phyloP scores from a whole-genome alignment of 306 rosid genomes.

The Citrullus mucosospermus region DNA sequence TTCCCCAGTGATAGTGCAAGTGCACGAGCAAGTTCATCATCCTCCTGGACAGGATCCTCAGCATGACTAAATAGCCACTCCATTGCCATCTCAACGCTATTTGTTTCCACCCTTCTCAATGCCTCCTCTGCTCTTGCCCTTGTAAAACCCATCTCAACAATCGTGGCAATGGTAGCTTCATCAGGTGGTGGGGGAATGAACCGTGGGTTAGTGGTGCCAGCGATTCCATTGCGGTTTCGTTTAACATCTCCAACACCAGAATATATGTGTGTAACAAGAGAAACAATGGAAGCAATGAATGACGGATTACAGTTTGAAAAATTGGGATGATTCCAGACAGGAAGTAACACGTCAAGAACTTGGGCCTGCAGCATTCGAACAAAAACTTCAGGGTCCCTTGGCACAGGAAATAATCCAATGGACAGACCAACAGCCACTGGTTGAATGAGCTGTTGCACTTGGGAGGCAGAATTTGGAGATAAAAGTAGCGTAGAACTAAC shows the following conservation, averaged over 20 bases:
- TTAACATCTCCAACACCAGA: constrained; percentile 96
- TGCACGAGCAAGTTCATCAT: constrained; percentile 94
- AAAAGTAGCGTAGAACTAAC: constrained; percentile 82
- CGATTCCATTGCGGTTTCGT: constrained; percentile 56
- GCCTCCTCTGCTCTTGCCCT: constrained; percentile 99
- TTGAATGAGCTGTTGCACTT: constrained; percentile 83
- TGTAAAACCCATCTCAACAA: constrained; percentile 96
- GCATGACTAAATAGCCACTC: constrained; percentile 94
- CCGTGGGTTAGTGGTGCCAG: constrained; percentile 57
- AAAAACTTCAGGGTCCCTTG: constrained; percentile 94
- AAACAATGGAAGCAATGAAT: constrained; percentile 75
- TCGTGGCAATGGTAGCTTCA: constrained; percentile 80
- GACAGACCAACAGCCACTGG: constrained; percentile 95
- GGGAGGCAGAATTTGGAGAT: constrained; percentile 80
- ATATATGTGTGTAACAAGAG: constrained; percentile 76
- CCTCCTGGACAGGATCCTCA: constrained; percentile 98
- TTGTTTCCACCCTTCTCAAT: constrained; percentile 81
- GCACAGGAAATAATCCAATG: constrained; percentile 92
- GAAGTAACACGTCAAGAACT: constrained; percentile 82
- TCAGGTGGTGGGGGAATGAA: constrained; percentile 85
- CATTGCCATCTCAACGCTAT: constrained; percentile 99
- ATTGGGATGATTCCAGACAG: constrained; percentile 86
- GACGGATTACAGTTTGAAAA: constrained; percentile 67
- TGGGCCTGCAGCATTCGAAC: constrained; percentile 94
- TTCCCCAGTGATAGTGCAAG: constrained; percentile 90